These are phyloP conservation scores for Dorcoceras hygrometricum DNA, from an alignment of 257 asterid genomes.

Conservation along the genomic window DNA sequence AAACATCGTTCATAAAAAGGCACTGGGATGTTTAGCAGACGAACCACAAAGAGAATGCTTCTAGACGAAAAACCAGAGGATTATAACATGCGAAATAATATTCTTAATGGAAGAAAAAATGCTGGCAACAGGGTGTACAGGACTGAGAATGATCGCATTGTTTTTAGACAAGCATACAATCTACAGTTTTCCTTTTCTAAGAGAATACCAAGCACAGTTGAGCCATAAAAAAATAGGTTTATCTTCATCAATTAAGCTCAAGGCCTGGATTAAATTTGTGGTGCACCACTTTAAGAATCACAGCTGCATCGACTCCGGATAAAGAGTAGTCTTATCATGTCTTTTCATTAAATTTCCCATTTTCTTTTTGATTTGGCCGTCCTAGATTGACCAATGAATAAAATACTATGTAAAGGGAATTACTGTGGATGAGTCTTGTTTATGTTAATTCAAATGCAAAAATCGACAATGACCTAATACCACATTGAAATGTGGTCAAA, in stretches of 20 bases:
- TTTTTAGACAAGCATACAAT: background rate
- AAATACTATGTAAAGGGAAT: too few relatives aligned
- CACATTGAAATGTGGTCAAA: background rate
- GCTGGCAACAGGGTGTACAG: background rate
- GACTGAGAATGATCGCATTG: background rate
- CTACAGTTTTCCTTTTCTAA: too few relatives aligned
- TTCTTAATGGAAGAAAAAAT: conserved; percentile 3
- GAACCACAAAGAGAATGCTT: background rate
- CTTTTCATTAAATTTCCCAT: background rate
- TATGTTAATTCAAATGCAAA: conserved; percentile 1
- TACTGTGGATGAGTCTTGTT: background rate
- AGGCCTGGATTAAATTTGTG: too few relatives aligned
- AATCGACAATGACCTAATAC: background rate
- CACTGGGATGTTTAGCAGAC: background rate
- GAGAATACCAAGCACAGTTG: background rate
- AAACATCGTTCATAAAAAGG: background rate
- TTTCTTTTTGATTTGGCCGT: too few relatives aligned
- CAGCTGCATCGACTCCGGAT: too few relatives aligned
- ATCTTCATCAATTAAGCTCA: too few relatives aligned
- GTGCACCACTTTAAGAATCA: too few relatives aligned
- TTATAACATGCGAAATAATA: background rate
- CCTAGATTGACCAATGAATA: too few relatives aligned
- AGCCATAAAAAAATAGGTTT: background rate
- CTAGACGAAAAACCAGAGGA: background rate
- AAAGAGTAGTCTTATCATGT: too few relatives aligned